Base-by-base conservation (phyloP, 345 rosid genomes). In the Pistacia atlantica region DNA sequence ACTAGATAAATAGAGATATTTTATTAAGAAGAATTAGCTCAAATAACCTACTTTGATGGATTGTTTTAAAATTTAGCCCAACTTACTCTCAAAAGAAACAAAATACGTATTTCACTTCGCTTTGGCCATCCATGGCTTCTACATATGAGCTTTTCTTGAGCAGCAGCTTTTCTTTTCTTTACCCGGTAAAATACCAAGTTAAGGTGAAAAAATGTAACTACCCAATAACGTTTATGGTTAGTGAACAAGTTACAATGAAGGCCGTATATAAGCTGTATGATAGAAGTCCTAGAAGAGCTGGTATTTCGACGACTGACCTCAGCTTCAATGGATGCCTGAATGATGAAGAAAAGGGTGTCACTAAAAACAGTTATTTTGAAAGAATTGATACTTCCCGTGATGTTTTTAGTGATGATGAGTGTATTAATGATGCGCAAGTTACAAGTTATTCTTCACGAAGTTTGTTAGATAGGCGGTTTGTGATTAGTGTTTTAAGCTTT, bases 271-370 rank as follows among this genome's bases (percentile, higher is more conserved):
- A 22, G 20, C 38, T 81, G 72, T 58, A 75, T 72, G 81, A 76
- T 28, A 49, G 45, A 81, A 78, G 59, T 79, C 66, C 79, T 72
- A 37, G 67, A 61, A 38, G 80, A 72, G 11, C 9, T 28, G 22
- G 38, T 13, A 42, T 42, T 35, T 52, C 52, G 22, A 51, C 69
- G 49, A 10, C 28, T 35, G 61, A 59, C 58, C 51, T 70, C 52
- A 16, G 10, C 35, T 60, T 49, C 11, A 49, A 16, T 17, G 59
- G 63, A 59, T 49, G 17, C 67, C 11, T 48, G 42, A 49, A 49
- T 49, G 18, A 8, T 65, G 31, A 8, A 56, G 82, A 70, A 55
- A 70, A 42, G 46, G 60, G 73, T 48, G 61, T 28, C 16, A 17
- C 2, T 18, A 57, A 17, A 65, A 71, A 35, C 49, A 64, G 37